Conservation (phyloP, 352 stramenopile species). For the Halophytophthora polymorphica region DNA sequence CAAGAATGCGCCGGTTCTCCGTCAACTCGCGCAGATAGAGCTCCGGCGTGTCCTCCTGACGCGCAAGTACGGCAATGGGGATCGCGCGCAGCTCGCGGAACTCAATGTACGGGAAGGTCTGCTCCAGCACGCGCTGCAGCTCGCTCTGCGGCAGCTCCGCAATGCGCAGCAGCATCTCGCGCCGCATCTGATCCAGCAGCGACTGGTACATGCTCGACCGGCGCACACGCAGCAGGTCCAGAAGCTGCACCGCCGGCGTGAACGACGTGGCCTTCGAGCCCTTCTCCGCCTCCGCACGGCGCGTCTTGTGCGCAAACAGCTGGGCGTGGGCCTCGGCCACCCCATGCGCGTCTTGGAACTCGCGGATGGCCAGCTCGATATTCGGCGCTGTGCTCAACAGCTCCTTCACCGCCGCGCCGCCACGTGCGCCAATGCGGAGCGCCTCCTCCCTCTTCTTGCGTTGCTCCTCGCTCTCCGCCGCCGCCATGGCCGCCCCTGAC, state of each 20-base stretch:
- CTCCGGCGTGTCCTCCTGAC: slow-evolving; percentile 76
- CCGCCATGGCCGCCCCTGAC: slow-evolving; percentile 19
- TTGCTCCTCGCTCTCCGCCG: slow-evolving; percentile 5
- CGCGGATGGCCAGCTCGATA: slow-evolving; percentile 76
- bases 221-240: slow-evolving; percentile 69
- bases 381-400: slow-evolving; percentile 81
- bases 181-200: slow-evolving; percentile 60
- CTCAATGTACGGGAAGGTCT: slow-evolving; percentile 87
- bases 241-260: slow-evolving; percentile 60
- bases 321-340: slow-evolving; percentile 47
- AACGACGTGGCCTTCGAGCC: slow-evolving; percentile 34
- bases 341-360: slow-evolving; percentile 70
- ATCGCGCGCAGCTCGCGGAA: slow-evolving; percentile 83
- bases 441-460: slow-evolving; percentile 30
- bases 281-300: slow-evolving; percentile 7
- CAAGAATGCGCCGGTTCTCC: slow-evolving; percentile 75
- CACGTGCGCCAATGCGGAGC: slow-evolving; percentile 66
- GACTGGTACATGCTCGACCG: slow-evolving; percentile 67
- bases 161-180: slow-evolving; percentile 76
- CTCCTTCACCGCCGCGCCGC: slow-evolving; percentile 75
- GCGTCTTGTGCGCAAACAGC: slow-evolving; percentile 28
- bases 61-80: slow-evolving; percentile 76
- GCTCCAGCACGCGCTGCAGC: slow-evolving; percentile 65
- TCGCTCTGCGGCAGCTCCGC: slow-evolving; percentile 65
- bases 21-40: slow-evolving; percentile 77